Evolutionary conservation across 441 rosid species (phyloP).

Genomic region (Pelargonium australe): DNA sequence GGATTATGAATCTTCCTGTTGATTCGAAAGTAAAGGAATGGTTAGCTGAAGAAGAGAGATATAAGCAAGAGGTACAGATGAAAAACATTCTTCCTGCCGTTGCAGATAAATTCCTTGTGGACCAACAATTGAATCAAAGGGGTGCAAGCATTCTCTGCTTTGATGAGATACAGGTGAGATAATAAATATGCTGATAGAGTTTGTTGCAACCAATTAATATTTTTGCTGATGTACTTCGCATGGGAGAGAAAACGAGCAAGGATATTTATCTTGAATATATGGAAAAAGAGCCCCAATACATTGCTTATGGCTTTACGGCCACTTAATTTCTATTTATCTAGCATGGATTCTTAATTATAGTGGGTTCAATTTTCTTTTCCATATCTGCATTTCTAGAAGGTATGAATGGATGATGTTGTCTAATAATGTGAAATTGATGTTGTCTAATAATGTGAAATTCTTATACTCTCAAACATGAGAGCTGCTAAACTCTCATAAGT

Average conservation of each 20-base stretch:
- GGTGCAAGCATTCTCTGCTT: conserved; percentile 92
- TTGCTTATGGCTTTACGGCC: conserved; percentile 5
- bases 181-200: conserved; percentile 6
- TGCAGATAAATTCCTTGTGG: conserved; percentile 76
- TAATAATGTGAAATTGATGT: background rate
- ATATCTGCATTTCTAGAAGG: background rate
- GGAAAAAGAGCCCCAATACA: background rate
- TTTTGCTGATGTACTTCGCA: background rate
- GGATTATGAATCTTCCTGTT: conserved; percentile 81
- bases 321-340: background rate
- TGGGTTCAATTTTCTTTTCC: background rate
- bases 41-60: conserved; percentile 83
- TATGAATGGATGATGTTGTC: background rate
- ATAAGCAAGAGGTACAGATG: conserved; percentile 73
- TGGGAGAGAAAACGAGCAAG: background rate
- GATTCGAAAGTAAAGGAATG: conserved; percentile 82
- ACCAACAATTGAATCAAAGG: conserved; percentile 42
- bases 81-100: conserved; percentile 84
- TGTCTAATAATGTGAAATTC: background rate
- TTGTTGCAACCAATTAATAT: background rate
- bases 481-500: background rate
- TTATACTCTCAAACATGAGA: background rate
- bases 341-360: too few species aligned
- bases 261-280: background rate
- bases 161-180: conserved; percentile 83